Conservation (phyloP, 306 rosid species). For the Vigna angularis region DNA sequence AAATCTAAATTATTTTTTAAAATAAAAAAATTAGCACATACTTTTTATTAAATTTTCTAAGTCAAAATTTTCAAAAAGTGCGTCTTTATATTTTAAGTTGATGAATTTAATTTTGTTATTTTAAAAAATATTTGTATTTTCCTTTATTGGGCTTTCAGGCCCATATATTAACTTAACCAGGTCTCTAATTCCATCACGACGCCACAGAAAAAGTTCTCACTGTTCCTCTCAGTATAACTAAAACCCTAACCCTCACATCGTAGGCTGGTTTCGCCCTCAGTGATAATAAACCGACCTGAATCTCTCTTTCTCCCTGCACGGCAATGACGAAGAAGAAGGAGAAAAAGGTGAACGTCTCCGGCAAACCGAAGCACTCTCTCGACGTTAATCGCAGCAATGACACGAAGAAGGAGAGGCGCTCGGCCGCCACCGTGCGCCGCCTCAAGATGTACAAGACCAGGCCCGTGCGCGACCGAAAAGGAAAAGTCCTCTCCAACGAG, state of each 20-base stretch:
- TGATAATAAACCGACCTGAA: neutral
- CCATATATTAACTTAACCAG: neutral
- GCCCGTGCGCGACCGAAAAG: constrained; percentile 70
- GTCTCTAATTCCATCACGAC: neutral
- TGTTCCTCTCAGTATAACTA: neutral
- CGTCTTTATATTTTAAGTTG: too few relatives aligned
- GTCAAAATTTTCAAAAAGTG: too few relatives aligned
- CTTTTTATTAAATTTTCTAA: too few relatives aligned
- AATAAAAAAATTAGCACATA: too few relatives aligned
- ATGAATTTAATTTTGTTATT: too few relatives aligned
- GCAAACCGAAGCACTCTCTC: constrained; percentile 89
- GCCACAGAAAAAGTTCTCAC: neutral
- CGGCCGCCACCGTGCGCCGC: constrained; percentile 89
- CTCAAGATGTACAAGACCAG: constrained; percentile 86
- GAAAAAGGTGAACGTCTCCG: constrained; percentile 70
- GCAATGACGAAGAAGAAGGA: constrained; percentile 84
- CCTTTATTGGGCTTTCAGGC: neutral
- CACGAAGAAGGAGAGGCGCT: constrained; percentile 59
- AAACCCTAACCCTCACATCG: constrained; percentile 44
- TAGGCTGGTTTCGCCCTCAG: constrained; percentile 13
- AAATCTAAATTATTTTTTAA: too few relatives aligned
- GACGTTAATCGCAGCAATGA: constrained; percentile 76
- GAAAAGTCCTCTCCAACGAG: constrained; percentile 66
- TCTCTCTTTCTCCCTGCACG: neutral
- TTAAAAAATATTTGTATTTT: neutral